Evolutionary conservation across 1,284 basidiomycete genomes (phyloP).

Genomic region (Melanopsichium pennsylvanicum): DNA sequence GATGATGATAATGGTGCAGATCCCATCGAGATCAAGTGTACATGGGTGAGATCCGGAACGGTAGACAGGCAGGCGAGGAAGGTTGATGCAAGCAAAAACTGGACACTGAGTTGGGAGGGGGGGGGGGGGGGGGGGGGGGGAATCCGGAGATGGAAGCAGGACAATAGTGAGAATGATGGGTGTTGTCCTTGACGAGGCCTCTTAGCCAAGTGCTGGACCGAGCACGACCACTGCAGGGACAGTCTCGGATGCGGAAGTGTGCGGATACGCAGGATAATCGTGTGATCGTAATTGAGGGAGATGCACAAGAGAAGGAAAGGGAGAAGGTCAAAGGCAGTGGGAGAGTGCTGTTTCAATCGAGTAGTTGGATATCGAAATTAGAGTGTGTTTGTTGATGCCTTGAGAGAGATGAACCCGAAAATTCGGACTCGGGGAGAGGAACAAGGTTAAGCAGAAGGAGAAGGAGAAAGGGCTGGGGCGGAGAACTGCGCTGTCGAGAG

Average conservation of each 20-base stretch:
- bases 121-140: background rate
- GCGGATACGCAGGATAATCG: background rate
- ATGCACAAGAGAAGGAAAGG: background rate
- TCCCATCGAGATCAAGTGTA: background rate
- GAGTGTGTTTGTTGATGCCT: background rate
- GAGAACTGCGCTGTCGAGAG: too few species aligned
- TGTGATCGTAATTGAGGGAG: background rate
- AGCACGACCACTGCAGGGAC: slow-evolving; percentile 3
- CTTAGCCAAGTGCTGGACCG: slow-evolving; percentile 10
- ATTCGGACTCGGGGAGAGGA: background rate
- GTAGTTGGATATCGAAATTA: background rate
- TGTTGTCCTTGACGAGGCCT: background rate
- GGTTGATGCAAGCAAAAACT: background rate
- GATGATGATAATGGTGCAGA: slow-evolving; percentile 5
- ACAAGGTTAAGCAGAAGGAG: background rate
- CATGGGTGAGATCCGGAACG: slow-evolving; percentile 4
- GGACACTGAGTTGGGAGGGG: background rate
- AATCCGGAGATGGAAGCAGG: background rate
- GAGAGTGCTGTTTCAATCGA: background rate
- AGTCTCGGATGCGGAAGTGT: slow-evolving; percentile 2
- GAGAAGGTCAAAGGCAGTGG: background rate
- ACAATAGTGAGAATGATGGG: too few species aligned
- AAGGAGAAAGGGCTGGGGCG: background rate
- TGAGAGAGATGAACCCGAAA: too few species aligned
- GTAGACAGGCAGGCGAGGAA: too few species aligned